phyloP scores from a whole-genome alignment of 78 protist genomes.

The Planoprotostelium fungivorum region DNA sequence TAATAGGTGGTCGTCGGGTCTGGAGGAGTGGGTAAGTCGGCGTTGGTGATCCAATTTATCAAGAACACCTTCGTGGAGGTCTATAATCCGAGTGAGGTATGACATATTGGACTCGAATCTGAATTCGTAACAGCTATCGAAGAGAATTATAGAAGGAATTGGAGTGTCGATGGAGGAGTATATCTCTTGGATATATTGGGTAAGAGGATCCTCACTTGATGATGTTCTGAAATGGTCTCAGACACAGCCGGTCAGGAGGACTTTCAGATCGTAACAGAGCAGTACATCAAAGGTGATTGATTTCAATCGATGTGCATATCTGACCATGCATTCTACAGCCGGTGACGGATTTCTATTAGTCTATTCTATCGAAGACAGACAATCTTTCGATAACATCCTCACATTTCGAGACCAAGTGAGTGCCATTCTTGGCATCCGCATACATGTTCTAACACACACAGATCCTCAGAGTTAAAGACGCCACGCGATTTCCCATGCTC shows the following conservation, averaged over 20 bases:
- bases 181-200: background rate
- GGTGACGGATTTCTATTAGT: background rate
- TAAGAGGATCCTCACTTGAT: background rate
- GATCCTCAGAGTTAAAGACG: background rate
- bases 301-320: background rate
- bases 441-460: background rate
- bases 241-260: constrained; percentile 1
- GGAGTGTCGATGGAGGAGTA: background rate
- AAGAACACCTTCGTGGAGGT: background rate
- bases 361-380: background rate
- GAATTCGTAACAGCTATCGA: background rate
- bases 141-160: background rate
- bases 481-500: background rate
- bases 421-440: background rate
- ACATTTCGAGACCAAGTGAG: background rate
- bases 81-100: background rate
- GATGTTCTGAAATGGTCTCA: background rate
- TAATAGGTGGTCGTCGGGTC: background rate
- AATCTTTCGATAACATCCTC: background rate
- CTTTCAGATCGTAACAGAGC: background rate
- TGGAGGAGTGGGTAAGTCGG: background rate
- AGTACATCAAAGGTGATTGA: background rate
- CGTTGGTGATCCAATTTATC: background rate
- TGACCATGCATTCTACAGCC: background rate
- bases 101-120: background rate